Percentiles rank a stretch among this genome's conserved stretches.
These are phyloP conservation scores for Penicillium argentinense DNA, from an alignment of 495 filamentous ascomycete species.

Conservation along the genomic window DNA sequence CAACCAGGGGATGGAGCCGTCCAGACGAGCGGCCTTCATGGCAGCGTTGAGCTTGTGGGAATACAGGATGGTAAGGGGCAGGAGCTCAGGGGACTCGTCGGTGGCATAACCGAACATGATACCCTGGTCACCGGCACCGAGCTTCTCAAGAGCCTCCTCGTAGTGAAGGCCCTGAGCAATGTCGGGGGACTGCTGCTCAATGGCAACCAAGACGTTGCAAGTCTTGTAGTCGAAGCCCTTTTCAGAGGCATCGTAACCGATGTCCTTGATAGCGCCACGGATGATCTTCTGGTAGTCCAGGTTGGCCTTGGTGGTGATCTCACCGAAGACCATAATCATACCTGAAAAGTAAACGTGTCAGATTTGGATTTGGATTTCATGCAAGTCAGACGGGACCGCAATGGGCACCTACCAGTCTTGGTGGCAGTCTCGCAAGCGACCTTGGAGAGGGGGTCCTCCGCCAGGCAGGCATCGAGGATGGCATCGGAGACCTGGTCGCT, in stretches of 20 bases:
- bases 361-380: conserved; percentile 8
- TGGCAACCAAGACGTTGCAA: conserved; percentile 96
- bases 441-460: conserved; percentile 94
- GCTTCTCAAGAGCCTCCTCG: conserved; percentile 92
- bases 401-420: conserved; percentile 73
- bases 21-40: conserved; percentile 82
- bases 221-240: conserved; percentile 99
- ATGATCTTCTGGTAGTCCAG: conserved; percentile 99
- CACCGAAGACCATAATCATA: conserved; percentile 99
- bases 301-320: conserved; percentile 94
- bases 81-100: conserved; percentile 96
- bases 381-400: conserved; percentile 1
- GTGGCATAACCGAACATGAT: conserved; percentile 99
- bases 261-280: conserved; percentile 93
- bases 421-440: conserved; percentile 98
- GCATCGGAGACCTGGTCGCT: conserved; percentile 98
- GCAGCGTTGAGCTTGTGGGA: conserved; percentile 94
- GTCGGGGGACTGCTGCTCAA: conserved; percentile 98
- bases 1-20: conserved; percentile 90
- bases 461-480: conserved; percentile 95
- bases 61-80: conserved; percentile 88
- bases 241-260: conserved; percentile 92
- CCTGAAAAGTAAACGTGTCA: conserved; percentile 37
- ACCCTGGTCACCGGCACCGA: conserved; percentile 99
- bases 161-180: conserved; percentile 98